phyloP scores from a whole-genome alignment of 75 land plant genomes.

The Sequoia sempervirens region DNA sequence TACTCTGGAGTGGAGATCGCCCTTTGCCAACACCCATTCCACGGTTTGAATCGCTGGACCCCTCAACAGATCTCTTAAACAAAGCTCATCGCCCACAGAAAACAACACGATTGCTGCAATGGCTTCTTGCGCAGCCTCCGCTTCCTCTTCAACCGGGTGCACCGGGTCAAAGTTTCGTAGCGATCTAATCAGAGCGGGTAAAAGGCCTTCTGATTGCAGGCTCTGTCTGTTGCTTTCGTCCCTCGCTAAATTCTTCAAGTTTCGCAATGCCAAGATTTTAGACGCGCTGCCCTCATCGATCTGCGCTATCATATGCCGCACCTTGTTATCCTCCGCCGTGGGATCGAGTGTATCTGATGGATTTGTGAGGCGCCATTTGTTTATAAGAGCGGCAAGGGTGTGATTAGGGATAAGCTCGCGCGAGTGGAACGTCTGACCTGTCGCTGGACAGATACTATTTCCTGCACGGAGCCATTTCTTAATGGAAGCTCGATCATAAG shows the following conservation, averaged over 20 bases:
- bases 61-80: not conserved
- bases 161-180: not conserved
- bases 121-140: not conserved
- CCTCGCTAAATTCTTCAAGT: not conserved
- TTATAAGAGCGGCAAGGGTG: constrained; percentile 42
- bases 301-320: not conserved
- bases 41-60: not conserved
- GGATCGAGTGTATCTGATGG: constrained; percentile 16
- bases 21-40: constrained; percentile 1
- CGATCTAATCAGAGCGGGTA: not conserved
- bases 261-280: not conserved
- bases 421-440: constrained; percentile 28
- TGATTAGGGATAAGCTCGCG: constrained; percentile 49
- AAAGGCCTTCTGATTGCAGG: not conserved
- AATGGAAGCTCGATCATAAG: constrained; percentile 51
- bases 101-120: not conserved
- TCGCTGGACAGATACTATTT: constrained; percentile 44
- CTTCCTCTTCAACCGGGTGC: too few species aligned
- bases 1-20: not conserved
- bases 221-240: not conserved
- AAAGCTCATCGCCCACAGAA: not conserved
- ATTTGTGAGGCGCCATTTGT: constrained; percentile 41
- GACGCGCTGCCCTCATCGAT: not conserved
- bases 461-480: constrained; percentile 36
- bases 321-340: not conserved